Base-by-base conservation (phyloP, 176 grass and related monocot species). In the Oryza glaberrima region DNA sequence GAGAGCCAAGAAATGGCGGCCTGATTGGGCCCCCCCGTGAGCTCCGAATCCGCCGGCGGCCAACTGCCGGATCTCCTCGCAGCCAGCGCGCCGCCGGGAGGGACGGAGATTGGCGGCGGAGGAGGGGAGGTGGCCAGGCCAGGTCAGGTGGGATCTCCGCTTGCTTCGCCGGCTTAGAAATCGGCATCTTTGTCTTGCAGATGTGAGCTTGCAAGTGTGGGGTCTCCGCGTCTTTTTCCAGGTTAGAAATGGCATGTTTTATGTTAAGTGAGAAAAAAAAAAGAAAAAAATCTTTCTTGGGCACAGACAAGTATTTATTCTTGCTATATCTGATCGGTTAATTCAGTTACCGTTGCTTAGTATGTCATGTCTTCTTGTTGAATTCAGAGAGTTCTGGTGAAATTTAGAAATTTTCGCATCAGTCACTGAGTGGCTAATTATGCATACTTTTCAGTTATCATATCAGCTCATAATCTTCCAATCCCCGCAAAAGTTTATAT, bases 41-140 rank as follows among this genome's bases (percentile, higher is more conserved):
- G 45, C 67, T 82, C 84, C 51, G 73, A 60, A 83, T 80, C 84
- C 43, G 8, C 45, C 45, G 77, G 77, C 40, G 3, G 25, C 73
- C 73, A 11, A 11, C 72, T 7, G 14, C 35, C 63, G 3, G 34
- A 75, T 38, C 82, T 69, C 46, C 17, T 32, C 30, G 30, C 60
- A 76, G 45, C 68, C 13, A 16, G 13, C 72, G 40, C 16, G 15
- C 63, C 73, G 7, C 45, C 26, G 58, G 74, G 69, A 58, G 34
- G 63, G 76, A 69, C 17, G 41, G 25, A 56, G 69, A 58, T 61
- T 64, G 77, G 70, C 49, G 49, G 14, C 4, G n/a, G n/a, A 78
- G 20, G 26, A 1, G 30, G 22, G 41, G 43, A 76, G 47, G 81
- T 73, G 43, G 10, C 8, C 41, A 43, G 30, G 30, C 30, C 30